These are phyloP conservation scores for Chrysosporium keratinophilum DNA, from an alignment of 2,329 filamentous ascomycete species.

Conservation along the genomic window DNA sequence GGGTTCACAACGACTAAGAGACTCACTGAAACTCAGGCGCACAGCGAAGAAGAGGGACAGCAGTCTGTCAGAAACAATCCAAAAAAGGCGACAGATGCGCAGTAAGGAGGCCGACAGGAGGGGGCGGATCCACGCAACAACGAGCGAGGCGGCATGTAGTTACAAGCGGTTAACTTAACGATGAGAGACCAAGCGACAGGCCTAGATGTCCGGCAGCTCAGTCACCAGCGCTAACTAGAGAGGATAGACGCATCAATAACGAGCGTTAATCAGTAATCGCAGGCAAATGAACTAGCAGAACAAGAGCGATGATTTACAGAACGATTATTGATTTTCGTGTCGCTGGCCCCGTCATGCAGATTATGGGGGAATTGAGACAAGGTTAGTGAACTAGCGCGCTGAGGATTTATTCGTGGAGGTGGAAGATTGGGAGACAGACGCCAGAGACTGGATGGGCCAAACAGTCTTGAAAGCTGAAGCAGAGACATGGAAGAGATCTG, in stretches of 20 bases:
- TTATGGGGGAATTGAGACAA: constrained; percentile 6
- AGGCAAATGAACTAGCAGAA: no score
- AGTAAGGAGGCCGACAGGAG: background rate
- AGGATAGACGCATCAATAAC: background rate
- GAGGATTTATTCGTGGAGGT: constrained; percentile 1
- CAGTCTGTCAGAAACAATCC: background rate
- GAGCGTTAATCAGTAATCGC: no score
- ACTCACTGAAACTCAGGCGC: background rate
- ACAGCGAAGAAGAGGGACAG: background rate
- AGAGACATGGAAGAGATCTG: background rate
- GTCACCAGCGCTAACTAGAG: background rate
- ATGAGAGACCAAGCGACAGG: background rate
- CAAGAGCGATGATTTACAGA: background rate
- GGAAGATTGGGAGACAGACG: constrained; percentile 1
- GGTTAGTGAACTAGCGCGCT: constrained; percentile 2
- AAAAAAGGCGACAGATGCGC: background rate
- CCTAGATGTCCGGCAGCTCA: background rate
- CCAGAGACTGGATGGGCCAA: background rate
- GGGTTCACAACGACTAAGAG: background rate
- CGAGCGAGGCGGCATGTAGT: background rate
- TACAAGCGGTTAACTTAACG: no score
- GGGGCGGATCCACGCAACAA: background rate
- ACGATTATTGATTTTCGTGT: constrained; percentile 2
- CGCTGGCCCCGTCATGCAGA: background rate
- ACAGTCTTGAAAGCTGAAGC: background rate